Percentiles rank a stretch among this genome's conserved stretches.
Conservation (phyloP, 2,329 filamentous ascomycete species). For the Uncinocarpus reesii region DNA sequence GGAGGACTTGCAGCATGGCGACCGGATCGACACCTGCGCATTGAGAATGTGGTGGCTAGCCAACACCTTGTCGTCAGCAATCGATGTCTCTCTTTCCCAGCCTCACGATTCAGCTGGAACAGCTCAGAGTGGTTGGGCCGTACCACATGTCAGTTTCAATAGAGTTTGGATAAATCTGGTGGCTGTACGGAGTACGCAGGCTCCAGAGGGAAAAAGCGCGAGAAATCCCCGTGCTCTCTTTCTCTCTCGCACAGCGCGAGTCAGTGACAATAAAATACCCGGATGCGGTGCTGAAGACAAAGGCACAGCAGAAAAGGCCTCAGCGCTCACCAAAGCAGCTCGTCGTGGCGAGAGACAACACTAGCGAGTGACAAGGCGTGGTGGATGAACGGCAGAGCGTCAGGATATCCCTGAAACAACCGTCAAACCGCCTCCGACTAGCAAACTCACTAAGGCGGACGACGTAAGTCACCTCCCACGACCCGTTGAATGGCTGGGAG, state of each 20-base stretch:
- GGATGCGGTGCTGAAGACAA: background rate
- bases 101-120: conserved; percentile 1
- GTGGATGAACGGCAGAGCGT: background rate
- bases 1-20: conserved; percentile 69
- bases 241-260: background rate
- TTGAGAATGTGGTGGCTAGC: conserved; percentile 93
- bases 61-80: background rate
- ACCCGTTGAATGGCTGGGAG: too few relatives aligned
- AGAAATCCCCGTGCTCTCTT: background rate
- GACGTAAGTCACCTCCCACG: conserved; percentile 3
- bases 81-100: background rate
- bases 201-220: too few relatives aligned
- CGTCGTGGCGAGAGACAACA: too few relatives aligned
- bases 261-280: background rate
- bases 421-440: conserved; percentile 4
- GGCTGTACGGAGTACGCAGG: background rate
- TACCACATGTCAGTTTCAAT: conserved; percentile 7
- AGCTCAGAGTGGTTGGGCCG: background rate
- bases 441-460: background rate
- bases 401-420: conserved; percentile 10
- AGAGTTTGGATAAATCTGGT: background rate
- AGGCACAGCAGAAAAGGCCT: too few relatives aligned
- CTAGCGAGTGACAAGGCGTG: too few relatives aligned
- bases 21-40: conserved; percentile 91
- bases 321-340: too few relatives aligned